Evolutionary conservation across 306 rosid genomes (phyloP).

Genomic region (Vigna angularis): DNA sequence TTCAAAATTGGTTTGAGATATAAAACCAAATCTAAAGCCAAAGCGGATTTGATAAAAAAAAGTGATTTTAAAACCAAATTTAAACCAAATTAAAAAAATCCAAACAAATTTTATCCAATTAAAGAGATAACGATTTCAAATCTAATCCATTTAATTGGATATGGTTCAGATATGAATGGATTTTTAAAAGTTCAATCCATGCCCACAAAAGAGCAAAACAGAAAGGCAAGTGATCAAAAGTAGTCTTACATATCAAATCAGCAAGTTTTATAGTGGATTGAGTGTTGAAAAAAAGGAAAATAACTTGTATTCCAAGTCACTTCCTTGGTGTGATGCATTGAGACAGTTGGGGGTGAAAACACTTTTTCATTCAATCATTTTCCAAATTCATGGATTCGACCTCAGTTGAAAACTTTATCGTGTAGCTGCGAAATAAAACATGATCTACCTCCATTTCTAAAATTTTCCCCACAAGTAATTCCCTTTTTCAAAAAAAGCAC

Average conservation of each 20-base stretch:
- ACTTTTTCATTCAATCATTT: neutral
- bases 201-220: neutral
- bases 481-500: neutral
- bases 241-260: neutral
- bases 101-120: no score
- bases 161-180: no score
- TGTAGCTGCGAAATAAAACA: neutral
- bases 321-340: neutral
- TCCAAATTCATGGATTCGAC: conserved; percentile 18
- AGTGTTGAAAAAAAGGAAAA: neutral
- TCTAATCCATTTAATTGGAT: no score
- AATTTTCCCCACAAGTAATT: conserved; percentile 13
- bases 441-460: conserved; percentile 18
- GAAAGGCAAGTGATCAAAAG: conserved; percentile 23
- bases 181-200: no score
- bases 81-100: no score
- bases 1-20: no score
- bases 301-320: neutral
- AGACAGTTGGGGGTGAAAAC: neutral
- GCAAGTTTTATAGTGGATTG: neutral
- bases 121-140: no score
- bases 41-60: no score
- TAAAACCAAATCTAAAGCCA: no score
- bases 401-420: neutral
- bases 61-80: no score